Evolutionary conservation across 1,284 basidiomycete genomes (phyloP), one percentile per base, ranked within the genome.

Genomic region (Irpex sp.): DNA sequence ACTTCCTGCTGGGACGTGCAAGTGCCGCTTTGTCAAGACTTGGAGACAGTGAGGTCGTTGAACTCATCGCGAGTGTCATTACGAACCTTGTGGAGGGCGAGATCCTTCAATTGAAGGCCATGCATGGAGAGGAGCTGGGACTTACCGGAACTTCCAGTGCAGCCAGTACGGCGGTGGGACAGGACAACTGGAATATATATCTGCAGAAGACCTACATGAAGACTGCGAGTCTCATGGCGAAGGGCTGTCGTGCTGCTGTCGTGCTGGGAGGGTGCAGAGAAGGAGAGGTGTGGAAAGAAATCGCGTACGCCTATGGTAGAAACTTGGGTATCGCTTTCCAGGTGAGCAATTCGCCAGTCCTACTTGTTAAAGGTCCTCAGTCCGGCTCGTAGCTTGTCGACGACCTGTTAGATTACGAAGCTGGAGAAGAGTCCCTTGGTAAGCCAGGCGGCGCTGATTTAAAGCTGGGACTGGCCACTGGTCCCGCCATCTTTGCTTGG

Each of bases 41-140:
- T 5, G 94, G 95, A 1, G 89, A 90, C 66, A 82, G 80, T 68
- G 94, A 98, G 72, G 95, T 97, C 58, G 93, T 97, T 61, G 97
- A 99, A 77, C 83, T 99, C 64, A 88, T 98, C 61, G 88, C 95
- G 0, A 92, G 90, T 68, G 93, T 98, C 61, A 93, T 99, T 67
- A 90, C 95, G 11, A 98, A 99, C 75, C 81, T 98, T 33, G 96
- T 97, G 35, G 96, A 99, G 73, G 97, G 97, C 47, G 96, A 99
- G 79, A 92, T 99, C 56, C 81, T 98, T 79, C 93, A 95, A 76
- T 87, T 97, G 78, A 84, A 84, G 68, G 79, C 82, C 54, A 76
- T 83, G 33, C 72, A 75, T 62, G 74, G 71, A 39, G 75, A 76
- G 58, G 72, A 73, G 51, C 68, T 72, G 7, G 74, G 71, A 54